These are phyloP conservation scores for Taiozyma sp. DNA, from an alignment of 1,139 yeast genomes.

Conservation along the genomic window DNA sequence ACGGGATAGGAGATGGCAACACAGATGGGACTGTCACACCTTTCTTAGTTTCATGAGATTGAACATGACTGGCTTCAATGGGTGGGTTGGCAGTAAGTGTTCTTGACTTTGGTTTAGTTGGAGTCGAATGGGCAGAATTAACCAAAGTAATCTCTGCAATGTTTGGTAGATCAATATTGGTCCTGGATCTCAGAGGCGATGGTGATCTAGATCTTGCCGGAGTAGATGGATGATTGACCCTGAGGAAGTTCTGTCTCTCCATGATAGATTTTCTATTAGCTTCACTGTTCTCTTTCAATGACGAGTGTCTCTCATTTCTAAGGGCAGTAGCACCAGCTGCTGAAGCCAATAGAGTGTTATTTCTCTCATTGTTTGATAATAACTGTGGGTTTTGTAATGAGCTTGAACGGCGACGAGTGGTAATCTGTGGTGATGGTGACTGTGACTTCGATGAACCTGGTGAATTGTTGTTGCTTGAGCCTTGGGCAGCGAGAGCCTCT, in stretches of 20 bases:
- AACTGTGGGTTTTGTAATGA: constrained; percentile 15
- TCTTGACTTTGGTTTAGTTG: background rate
- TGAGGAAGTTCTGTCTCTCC: background rate
- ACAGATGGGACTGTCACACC: background rate
- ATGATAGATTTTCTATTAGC: background rate
- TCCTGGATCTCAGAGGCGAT: constrained; percentile 6
- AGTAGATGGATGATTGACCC: background rate
- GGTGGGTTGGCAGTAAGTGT: background rate
- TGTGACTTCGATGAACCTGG: background rate
- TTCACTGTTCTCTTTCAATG: constrained; percentile 15
- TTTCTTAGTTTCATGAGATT: background rate
- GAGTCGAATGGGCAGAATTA: background rate
- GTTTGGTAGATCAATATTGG: constrained; percentile 2
- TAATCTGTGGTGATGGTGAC: constrained; percentile 1
- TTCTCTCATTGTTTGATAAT: constrained; percentile 1
- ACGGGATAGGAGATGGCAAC: background rate
- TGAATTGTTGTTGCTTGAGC: constrained; percentile 1
- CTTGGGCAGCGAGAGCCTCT: background rate
- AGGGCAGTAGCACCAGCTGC: constrained; percentile 21
- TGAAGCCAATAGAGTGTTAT: constrained; percentile 5
- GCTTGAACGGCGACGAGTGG: constrained; percentile 17
- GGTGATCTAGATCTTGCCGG: constrained; percentile 2
- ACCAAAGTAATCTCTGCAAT: constrained; percentile 4
- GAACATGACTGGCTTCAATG: background rate
- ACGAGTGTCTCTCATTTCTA: constrained; percentile 17